Base-by-base conservation (phyloP, 1,284 basidiomycete species). In the Neotropicomus parvogracilis region DNA sequence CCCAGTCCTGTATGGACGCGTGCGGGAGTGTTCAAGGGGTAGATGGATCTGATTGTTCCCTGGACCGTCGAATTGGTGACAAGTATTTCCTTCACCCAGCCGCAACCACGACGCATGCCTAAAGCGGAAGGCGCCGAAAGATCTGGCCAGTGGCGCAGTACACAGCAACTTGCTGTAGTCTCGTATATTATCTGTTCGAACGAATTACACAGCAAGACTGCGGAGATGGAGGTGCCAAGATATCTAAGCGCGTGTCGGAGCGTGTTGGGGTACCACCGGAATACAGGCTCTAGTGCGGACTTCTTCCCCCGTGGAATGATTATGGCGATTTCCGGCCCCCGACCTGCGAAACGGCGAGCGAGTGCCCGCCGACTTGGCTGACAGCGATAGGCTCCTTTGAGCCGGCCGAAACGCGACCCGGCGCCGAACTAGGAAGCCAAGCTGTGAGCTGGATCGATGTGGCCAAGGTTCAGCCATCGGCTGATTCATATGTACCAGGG, bases 151-250 rank as follows among this genome's bases (percentile, higher is more conserved):
- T 40, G 55, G 58, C 55, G 40, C 29, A 31, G 37, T 28, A 34
- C 48, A 58, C 55, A 45, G 57, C 52, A 50, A 31, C 3, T 13
- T 49, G 45, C 49, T 54, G 44, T 44, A 40, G 14, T 9, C 16
- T 12, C 12, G 33, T 19, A 40, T 28, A 11, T 4, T 17, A 20
- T n/a, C n/a, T n/a, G n/a, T 27, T 35, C 28, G 29, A 40, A 43
- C 24, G 14, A 42, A 46, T 9, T 27, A 46, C 50, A 61, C 47
- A 54, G 59, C 49, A 52, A 21, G 32, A 40, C 55, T 45, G 49
- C 35, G 46, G 49, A 40, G 41, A n/a, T 33, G 24, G 29, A 36
- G n/a, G 27, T n/a, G 35, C 17, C 17, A 24, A 26, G 34, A 19
- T 9, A 28, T 19, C 44, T 29, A 33, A 32, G 41, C 19, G 32